These are phyloP conservation scores for Aureobasidium sp. DNA, from an alignment of 2,329 filamentous ascomycete genomes.

Conservation along the genomic window DNA sequence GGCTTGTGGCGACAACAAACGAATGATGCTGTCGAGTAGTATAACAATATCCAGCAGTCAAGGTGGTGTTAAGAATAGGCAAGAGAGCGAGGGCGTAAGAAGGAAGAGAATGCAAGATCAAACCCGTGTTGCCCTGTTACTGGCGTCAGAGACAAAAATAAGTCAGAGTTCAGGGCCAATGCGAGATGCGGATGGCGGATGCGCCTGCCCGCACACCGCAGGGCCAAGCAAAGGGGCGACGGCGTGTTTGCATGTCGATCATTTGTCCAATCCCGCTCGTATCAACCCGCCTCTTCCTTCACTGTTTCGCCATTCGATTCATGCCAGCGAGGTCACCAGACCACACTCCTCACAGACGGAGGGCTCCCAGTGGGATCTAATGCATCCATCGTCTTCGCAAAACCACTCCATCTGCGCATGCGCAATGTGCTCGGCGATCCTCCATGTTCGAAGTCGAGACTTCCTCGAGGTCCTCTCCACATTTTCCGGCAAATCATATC, in stretches of 20 bases:
- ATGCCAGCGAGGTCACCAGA: neutral
- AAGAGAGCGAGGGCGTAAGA: neutral
- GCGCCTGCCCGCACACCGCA: neutral
- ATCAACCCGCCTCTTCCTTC: neutral
- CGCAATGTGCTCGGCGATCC: neutral
- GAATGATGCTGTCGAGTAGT: neutral
- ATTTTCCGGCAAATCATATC: neutral
- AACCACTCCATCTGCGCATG: neutral
- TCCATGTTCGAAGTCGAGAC: neutral
- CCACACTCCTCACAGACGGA: neutral
- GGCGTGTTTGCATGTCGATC: neutral
- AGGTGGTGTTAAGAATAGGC: neutral
- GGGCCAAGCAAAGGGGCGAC: constrained; percentile 7
- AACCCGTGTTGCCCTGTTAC: neutral
- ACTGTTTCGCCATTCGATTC: neutral
- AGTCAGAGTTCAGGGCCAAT: constrained; percentile 9
- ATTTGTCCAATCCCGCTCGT: constrained; percentile 3
- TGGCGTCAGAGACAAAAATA: constrained; percentile 12
- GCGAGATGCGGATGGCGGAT: constrained; percentile 3
- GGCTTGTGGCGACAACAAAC: constrained; percentile 3
- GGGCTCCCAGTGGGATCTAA: neutral
- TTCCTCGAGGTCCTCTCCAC: neutral
- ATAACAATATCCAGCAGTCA: neutral
- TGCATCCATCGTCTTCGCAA: neutral
- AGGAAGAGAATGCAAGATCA: neutral